Base-by-base conservation (phyloP, 257 asterid species). In the Nicotiana undulata region DNA sequence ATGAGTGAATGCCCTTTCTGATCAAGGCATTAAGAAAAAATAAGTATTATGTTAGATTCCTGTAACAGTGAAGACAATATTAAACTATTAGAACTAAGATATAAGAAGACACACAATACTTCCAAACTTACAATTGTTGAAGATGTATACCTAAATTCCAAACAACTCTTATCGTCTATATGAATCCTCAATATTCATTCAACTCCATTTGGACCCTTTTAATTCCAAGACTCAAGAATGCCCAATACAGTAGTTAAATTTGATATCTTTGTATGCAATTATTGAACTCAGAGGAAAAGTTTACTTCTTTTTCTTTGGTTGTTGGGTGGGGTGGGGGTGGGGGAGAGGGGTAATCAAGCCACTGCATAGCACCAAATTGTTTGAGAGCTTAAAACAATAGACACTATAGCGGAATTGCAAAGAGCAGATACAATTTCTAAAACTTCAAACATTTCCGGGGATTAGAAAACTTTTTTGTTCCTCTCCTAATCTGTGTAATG, bases 1-100 rank as follows among this genome's bases (percentile, higher is more conserved):
- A 72, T 49, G 78, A 72, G 78, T 24, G 78, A 72, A 72, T 72
- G 78, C 78, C 78, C 78, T 72, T 49, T 72, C 78, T 49, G 61
- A 49, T 72, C 78, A 72, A 72, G 24, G 60, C 78, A 13, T 15
- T 72, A 49, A 72, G 60, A 59, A 72, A 49, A 46, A 29, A 46
- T 24, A 49, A 72, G 78, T 49, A 44, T 44, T 32, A 46, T 4
- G 40, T 16, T 24, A 1, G 9, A 72, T 59, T 46, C 78, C 78
- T 72, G 78, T 72, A 49, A 72, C 40, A 72, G 24, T n/a, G 18
- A 17, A 72, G 61, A 46, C 61, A 26, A 15, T 29, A 29, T 15
- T 49, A 49, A 72, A 46, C 78, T 49, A 72, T 72, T 16, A 72
- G 60, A 72, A 72, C 60, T 12, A 72, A 68, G 56, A 37, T 20